Percentiles rank a stretch among this genome's conserved stretches.
Conservation (phyloP, 2,329 filamentous ascomycete species). For the Orbilia blumenaviensis region DNA sequence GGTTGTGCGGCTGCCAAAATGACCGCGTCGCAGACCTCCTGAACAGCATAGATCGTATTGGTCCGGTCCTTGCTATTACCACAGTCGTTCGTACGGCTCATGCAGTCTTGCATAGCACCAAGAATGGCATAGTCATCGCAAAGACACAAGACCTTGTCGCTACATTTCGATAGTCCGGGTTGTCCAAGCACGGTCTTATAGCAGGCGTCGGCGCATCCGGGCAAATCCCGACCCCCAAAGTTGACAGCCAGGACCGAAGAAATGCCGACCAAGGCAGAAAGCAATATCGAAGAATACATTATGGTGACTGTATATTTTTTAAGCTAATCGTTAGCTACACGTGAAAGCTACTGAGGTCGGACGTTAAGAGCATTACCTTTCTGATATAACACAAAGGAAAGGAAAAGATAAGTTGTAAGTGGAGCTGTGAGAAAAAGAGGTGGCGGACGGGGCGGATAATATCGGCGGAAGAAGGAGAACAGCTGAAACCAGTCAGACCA, state of each 20-base stretch:
- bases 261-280: conserved; percentile 20
- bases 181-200: conserved; percentile 46
- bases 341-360: neutral
- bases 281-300: conserved; percentile 32
- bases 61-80: conserved; percentile 13
- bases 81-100: conserved; percentile 35
- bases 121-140: conserved; percentile 38
- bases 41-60: conserved; percentile 30
- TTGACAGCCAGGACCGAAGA: conserved; percentile 27
- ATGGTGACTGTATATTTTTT: conserved; percentile 4
- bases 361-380: conserved; percentile 27
- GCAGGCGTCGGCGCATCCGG: conserved; percentile 28
- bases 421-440: conserved; percentile 14
- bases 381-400: conserved; percentile 9
- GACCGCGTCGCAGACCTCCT: conserved; percentile 40
- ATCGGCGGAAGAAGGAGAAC: conserved; percentile 35
- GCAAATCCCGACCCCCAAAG: conserved; percentile 30
- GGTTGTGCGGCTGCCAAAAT: conserved; percentile 36
- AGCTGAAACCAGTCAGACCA: conserved; percentile 49
- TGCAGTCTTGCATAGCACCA: conserved; percentile 36
- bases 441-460: conserved; percentile 25
- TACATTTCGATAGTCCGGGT: conserved; percentile 40
- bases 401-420: conserved; percentile 6
- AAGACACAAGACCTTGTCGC: conserved; percentile 26
- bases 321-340: conserved; percentile 13